Evolutionary conservation across 352 stramenopile species (phyloP), one percentile per base, ranked within the genome.

Genomic region (Phytophthora rubi): DNA sequence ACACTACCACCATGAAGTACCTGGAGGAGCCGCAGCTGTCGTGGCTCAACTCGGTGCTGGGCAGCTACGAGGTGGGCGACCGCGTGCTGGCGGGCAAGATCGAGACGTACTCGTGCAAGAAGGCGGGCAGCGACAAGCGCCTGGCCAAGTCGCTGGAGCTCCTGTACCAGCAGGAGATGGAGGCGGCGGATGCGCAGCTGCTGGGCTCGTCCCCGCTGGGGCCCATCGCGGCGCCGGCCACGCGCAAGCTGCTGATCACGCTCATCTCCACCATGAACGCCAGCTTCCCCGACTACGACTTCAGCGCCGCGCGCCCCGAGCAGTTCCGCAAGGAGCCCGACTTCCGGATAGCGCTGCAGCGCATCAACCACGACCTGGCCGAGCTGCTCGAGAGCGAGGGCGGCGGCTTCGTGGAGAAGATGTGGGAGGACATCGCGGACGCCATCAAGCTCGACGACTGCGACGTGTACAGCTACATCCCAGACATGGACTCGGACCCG

Each of bases 351-450:
- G 89, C 94, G 2, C 73, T 97, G 52, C 92, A 97, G 57, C 77
- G 81, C 52, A 91, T 98, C 65, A 97, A 97, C 80, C 86, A 92
- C 62, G 77, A 97, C 71, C 76, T 97, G 62, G 85, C 85, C 6
- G 91, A 97, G 65, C 77, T 95, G 26, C 68, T 99, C 49, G 98
- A 99, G 71, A 97, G 99, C 63, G 98, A 99, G 82, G 95, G 88
- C 37, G 98, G 96, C 54, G 94, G 99, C 10, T 99, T 99, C 77
- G 91, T 99, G 44, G 98, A 99, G 80, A 98, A 98, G 63, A 90
- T 99, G 68, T 97, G 98, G 80, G 98, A 99, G 72, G 79, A 76
- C 12, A 86, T 97, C 54, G 77, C 90, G 7, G 86, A 95, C 58
- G 88, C 81, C 12, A 95, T 97, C 56, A 88, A 92, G 56, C 83